Evolutionary conservation across 2,329 filamentous ascomycete genomes (phyloP).

Genomic region (Ilyonectria sp.): DNA sequence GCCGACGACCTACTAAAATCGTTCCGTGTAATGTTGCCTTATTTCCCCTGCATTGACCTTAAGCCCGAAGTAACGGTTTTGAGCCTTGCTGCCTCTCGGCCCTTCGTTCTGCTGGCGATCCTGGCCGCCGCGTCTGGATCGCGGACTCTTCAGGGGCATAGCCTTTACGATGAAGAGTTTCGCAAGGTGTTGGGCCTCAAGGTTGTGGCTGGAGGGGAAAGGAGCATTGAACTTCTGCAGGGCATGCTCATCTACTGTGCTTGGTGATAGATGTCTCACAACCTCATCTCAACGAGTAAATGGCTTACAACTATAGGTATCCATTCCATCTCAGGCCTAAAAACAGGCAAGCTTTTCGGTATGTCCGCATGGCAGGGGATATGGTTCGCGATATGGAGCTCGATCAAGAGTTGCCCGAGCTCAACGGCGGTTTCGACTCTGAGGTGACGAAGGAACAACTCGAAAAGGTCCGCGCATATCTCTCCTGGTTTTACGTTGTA

Average conservation of each 20-base stretch:
- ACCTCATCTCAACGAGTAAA: neutral
- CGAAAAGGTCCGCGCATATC: slow-evolving; percentile 62
- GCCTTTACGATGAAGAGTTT: slow-evolving; percentile 71
- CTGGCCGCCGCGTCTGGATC: slow-evolving; percentile 66
- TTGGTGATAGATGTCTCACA: slow-evolving; percentile 55
- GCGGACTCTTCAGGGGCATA: slow-evolving; percentile 64
- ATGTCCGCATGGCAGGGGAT: slow-evolving; percentile 68
- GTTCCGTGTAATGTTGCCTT: slow-evolving; percentile 61
- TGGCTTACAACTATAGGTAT: slow-evolving; percentile 57
- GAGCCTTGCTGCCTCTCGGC: slow-evolving; percentile 60
- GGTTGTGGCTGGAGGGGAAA: slow-evolving; percentile 70
- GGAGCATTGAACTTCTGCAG: slow-evolving; percentile 69
- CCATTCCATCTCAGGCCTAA: slow-evolving; percentile 69
- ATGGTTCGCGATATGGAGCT: slow-evolving; percentile 66
- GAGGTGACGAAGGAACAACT: slow-evolving; percentile 48
- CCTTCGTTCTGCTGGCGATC: slow-evolving; percentile 70
- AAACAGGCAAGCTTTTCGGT: slow-evolving; percentile 65
- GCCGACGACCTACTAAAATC: slow-evolving; percentile 61
- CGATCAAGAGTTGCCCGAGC: slow-evolving; percentile 54
- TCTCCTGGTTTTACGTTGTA: slow-evolving; percentile 60
- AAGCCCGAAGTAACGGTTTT: slow-evolving; percentile 59
- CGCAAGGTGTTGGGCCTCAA: slow-evolving; percentile 69
- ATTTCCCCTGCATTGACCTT: slow-evolving; percentile 62
- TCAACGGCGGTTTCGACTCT: slow-evolving; percentile 12
- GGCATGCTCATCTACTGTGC: slow-evolving; percentile 71